Conservation (phyloP, 2,329 filamentous ascomycete species). For the Plectosphaerella plurivora region DNA sequence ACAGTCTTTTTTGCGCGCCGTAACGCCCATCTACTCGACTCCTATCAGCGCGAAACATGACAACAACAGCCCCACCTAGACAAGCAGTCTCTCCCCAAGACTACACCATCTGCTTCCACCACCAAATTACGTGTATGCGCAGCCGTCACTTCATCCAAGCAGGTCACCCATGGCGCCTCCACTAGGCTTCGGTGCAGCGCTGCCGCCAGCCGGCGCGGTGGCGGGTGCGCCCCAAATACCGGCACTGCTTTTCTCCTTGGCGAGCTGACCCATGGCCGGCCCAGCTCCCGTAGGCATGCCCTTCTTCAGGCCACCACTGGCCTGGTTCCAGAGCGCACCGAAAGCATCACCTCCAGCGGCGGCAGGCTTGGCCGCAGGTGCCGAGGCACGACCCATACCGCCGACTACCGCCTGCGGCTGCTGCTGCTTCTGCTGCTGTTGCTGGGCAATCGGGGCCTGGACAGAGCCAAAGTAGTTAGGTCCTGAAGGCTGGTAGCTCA, state of each 20-base stretch:
- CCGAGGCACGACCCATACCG: conserved; percentile 42
- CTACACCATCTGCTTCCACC: conserved; percentile 10
- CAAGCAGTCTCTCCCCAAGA: conserved; percentile 7
- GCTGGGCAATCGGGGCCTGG: conserved; percentile 31
- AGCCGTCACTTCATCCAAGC: conserved; percentile 32
- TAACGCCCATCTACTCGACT: conserved; percentile 33
- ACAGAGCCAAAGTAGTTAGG: conserved; percentile 97
- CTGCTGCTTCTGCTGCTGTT: neutral
- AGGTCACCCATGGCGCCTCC: conserved; percentile 42
- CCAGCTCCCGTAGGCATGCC: conserved; percentile 56
- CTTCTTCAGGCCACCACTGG: conserved; percentile 73
- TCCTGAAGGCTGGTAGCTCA: conserved; percentile 68
- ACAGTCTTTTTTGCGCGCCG: conserved; percentile 29
- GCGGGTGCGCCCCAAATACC: conserved; percentile 85
- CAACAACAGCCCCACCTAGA: too few relatives aligned
- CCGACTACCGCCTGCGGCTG: conserved; percentile 16
- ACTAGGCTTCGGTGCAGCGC: neutral
- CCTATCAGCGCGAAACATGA: conserved; percentile 21
- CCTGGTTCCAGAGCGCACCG: conserved; percentile 77
- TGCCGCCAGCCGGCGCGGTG: conserved; percentile 21
- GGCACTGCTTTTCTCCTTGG: conserved; percentile 95
- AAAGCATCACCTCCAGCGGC: conserved; percentile 76
- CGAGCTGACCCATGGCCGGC: conserved; percentile 85
- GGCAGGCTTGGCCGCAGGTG: conserved; percentile 49
- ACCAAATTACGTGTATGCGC: conserved; percentile 13